Base-by-base conservation (phyloP, 345 rosid genomes). In the Anastatica hierochuntica region DNA sequence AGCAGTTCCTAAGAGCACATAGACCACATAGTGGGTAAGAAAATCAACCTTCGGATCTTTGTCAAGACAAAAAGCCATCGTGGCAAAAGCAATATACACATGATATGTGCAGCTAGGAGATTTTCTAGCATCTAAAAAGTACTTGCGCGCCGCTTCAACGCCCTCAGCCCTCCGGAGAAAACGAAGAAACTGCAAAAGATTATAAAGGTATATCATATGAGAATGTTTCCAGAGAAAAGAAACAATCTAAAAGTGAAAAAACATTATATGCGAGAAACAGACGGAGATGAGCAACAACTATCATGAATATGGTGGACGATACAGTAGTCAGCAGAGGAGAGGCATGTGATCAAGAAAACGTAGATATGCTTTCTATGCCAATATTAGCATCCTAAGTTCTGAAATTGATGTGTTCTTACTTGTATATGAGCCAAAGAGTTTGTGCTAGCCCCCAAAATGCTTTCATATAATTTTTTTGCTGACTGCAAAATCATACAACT, bases 111-210 rank as follows among this genome's bases (percentile, higher is more conserved):
- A 90, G 67, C 68, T 72, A 23, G 90, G 88, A 58, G 89, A 87
- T 71, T 90, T 88, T 58, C 79, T 80, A 50, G 88, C 83, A 50
- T 87, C 98, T 50, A 87, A 60, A 63, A 90, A 90, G 68, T 87
- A 87, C 78, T 90, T 90, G 53, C 95, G 95, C 58, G 96, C 95
- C 62, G 90, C 84, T 78, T 90, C 96, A 63, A 82, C 81, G 49
- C 98, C 98, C 72, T 90, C 96, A 21, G 74, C 84, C 64, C 96
- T 80, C 59, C 96, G 71, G 54, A 87, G 74, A 72, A 90, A 90
- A 50, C 90, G 90, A 59, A 90, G 79, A 60, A 76, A 90, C 98
- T 90, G 78, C 59, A 61, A 49, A 53, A 68, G 31, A 27, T 52
- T 49, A 55, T 20, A 60, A 33, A 47, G 46, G 29, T 26, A 31